Evolutionary conservation across 805 yeast species (phyloP).

Genomic region (Peterozyma toletana): DNA sequence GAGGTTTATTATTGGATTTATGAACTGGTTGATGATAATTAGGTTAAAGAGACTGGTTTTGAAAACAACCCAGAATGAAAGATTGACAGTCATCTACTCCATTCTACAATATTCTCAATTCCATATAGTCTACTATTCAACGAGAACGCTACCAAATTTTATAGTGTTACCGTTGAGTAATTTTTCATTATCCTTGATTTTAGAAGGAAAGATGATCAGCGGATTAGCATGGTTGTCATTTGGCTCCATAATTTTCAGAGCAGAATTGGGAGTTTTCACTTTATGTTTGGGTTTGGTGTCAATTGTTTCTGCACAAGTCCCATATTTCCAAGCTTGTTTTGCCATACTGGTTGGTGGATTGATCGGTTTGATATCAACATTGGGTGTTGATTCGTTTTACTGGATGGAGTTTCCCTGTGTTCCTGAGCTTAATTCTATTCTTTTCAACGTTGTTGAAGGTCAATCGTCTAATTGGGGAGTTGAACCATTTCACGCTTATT

Average conservation of each 20-base stretch:
- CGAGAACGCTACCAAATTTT: conserved; percentile 85
- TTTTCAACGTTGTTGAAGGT: conserved; percentile 73
- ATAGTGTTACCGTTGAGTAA: conserved; percentile 71
- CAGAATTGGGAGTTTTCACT: conserved; percentile 58
- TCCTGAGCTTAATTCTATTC: conserved; percentile 71
- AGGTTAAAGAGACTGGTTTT: conserved; percentile 36
- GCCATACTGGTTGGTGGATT: conserved; percentile 41
- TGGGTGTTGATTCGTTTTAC: conserved; percentile 62
- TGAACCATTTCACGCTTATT: conserved; percentile 68
- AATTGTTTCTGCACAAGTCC: conserved; percentile 39
- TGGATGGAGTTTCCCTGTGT: conserved; percentile 46
- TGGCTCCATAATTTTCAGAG: conserved; percentile 60
- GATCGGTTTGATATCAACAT: conserved; percentile 41
- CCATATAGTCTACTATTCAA: conserved; percentile 72
- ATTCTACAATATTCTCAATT: conserved; percentile 62
- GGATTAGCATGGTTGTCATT: conserved; percentile 53
- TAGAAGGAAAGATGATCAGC: conserved; percentile 40
- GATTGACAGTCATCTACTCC: conserved; percentile 49
- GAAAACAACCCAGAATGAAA: conserved; percentile 6
- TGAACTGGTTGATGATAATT: conserved; percentile 49
- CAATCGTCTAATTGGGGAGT: conserved; percentile 77
- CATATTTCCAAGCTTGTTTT: conserved; percentile 29
- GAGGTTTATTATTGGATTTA: conserved; percentile 55
- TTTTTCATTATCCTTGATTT: conserved; percentile 40
- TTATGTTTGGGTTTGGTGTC: conserved; percentile 40